Evolutionary conservation across 495 filamentous ascomycete genomes (phyloP).

Genomic region (Oleoguttula mirabilis): DNA sequence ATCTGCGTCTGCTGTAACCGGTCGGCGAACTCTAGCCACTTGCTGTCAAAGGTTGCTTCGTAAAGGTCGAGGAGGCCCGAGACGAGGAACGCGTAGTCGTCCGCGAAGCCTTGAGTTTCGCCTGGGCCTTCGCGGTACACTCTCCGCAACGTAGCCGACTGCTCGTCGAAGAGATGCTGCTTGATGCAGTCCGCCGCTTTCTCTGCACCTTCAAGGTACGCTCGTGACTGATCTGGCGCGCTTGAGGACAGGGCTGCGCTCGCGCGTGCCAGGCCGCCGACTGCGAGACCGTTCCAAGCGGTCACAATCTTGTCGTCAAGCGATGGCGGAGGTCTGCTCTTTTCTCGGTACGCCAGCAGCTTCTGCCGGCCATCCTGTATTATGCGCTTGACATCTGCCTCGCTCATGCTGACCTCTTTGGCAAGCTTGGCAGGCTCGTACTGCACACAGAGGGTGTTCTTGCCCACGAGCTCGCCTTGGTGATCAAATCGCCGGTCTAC

Average conservation of each 20-base stretch:
- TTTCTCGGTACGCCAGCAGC: constrained; percentile 60
- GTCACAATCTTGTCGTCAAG: constrained; percentile 87
- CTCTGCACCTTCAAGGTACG: constrained; percentile 53
- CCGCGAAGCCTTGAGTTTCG: constrained; percentile 68
- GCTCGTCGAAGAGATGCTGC: constrained; percentile 59
- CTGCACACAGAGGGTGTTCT: constrained; percentile 52
- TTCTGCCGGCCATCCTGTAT: constrained; percentile 56
- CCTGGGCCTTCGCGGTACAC: constrained; percentile 67
- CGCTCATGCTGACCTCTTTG: constrained; percentile 63
- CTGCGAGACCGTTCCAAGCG: constrained; percentile 81
- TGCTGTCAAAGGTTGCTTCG: constrained; percentile 70
- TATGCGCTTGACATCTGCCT: constrained; percentile 59
- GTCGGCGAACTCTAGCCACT: constrained; percentile 72
- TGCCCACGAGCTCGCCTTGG: constrained; percentile 87
- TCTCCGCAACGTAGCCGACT: constrained; percentile 51
- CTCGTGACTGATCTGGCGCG: constrained; percentile 32
- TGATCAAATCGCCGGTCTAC: constrained; percentile 73
- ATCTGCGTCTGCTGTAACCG: constrained; percentile 54
- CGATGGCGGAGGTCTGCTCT: constrained; percentile 63
- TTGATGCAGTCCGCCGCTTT: constrained; percentile 66
- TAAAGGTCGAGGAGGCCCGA: constrained; percentile 78
- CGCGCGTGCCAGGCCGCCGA: constrained; percentile 66
- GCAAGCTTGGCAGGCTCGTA: constrained; percentile 55
- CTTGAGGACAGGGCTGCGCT: constrained; percentile 42
- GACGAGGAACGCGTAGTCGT: constrained; percentile 89